phyloP scores from a whole-genome alignment of 192 early-diverging fungal species.

The Funneliformis mosseae region DNA sequence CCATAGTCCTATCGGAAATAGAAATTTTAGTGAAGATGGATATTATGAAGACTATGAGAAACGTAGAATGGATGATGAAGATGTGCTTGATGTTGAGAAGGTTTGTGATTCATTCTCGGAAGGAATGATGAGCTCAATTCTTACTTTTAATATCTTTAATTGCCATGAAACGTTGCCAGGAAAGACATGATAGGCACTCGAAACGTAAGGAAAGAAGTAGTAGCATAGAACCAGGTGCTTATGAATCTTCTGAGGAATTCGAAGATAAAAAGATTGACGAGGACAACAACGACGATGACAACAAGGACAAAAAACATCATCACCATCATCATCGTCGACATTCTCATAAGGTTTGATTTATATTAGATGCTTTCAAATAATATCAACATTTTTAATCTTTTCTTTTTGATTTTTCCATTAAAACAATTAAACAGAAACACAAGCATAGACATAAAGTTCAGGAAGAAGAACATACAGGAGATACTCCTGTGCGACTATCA shows the following conservation, averaged over 20 bases:
- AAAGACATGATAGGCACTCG: background rate
- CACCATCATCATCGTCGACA: background rate
- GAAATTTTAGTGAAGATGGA: background rate
- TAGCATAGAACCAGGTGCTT: background rate
- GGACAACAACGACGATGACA: background rate
- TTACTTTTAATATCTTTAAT: background rate
- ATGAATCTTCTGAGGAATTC: background rate
- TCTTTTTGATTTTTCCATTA: background rate
- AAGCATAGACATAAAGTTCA: conserved; percentile 17
- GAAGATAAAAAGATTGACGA: background rate
- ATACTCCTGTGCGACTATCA: conserved; percentile 10
- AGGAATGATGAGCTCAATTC: background rate
- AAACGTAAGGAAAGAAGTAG: background rate
- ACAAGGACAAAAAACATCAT: background rate
- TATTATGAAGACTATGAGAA: background rate
- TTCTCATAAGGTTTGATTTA: conserved; percentile 11
- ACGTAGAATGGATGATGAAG: background rate
- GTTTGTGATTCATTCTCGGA: background rate
- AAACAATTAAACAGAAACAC: conserved; percentile 1
- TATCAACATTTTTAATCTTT: background rate
- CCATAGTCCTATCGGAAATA: background rate
- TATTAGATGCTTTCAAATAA: background rate
- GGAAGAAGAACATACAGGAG: conserved; percentile 17
- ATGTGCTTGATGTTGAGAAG: background rate
- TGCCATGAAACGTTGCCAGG: background rate